phyloP scores from a whole-genome alignment of 192 early-diverging fungal genomes.

The Backusella australiensis region DNA sequence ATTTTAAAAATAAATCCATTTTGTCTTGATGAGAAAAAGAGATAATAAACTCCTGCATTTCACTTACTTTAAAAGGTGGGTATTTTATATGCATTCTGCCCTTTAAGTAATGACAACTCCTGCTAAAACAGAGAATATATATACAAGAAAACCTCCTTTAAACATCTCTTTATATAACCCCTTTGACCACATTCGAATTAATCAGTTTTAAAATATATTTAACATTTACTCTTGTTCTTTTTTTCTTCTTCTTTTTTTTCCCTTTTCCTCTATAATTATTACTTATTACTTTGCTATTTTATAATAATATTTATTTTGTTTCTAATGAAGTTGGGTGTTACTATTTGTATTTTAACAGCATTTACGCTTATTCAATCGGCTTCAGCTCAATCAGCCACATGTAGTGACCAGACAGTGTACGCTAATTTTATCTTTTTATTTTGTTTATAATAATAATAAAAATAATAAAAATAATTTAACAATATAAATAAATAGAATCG shows the following conservation, averaged over 20 bases:
- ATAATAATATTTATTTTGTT: neutral
- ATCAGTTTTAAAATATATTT: neutral
- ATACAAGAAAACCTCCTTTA: neutral
- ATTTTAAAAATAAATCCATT: neutral
- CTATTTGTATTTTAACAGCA: neutral
- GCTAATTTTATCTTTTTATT: slow-evolving; percentile 6
- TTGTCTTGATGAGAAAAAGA: neutral
- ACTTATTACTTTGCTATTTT: neutral
- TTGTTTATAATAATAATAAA: neutral
- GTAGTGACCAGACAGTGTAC: slow-evolving; percentile 26
- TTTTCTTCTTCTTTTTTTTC: neutral
- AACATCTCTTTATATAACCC: neutral
- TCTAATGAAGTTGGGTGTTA: neutral
- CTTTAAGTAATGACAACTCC: neutral
- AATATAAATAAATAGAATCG: neutral
- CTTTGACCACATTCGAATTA: neutral
- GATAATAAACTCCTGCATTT: neutral
- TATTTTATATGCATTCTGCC: neutral
- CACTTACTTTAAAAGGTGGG: neutral
- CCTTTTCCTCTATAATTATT: neutral
- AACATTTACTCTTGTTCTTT: neutral
- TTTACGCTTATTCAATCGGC: neutral
- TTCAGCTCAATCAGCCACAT: slow-evolving; percentile 12
- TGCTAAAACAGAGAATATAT: neutral
- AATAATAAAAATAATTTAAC: neutral